Conservation (phyloP, 768 basidiomycete genomes). For the Naematelia aurantialba region DNA sequence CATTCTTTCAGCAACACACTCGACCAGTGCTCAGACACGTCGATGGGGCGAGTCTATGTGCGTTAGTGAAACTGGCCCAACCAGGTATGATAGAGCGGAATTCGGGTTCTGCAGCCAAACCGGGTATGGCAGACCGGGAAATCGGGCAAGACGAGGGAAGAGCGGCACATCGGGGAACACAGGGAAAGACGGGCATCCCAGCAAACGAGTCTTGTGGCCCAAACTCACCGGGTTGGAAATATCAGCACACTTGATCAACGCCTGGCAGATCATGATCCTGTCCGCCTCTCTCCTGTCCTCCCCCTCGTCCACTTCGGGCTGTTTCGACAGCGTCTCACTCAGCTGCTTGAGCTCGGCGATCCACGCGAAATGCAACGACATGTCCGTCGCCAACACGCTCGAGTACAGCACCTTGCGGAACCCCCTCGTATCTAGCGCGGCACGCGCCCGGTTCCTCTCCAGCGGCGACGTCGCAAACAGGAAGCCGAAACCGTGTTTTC, state of each 20-base stretch:
- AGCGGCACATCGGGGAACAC: too few relatives aligned
- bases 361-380: slow-evolving; percentile 83
- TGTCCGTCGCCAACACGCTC: slow-evolving; percentile 88
- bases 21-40: slow-evolving; percentile 92
- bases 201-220: too few relatives aligned
- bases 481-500: slow-evolving; percentile 69
- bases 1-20: slow-evolving; percentile 83
- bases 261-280: slow-evolving; percentile 75
- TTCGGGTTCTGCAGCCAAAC: too few relatives aligned
- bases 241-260: slow-evolving; percentile 93
- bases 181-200: too few relatives aligned
- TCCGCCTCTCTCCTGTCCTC: slow-evolving; percentile 50
- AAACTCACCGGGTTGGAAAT: slow-evolving; percentile 93
- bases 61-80: neutral
- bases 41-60: slow-evolving; percentile 79
- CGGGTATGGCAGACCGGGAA: too few relatives aligned
- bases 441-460: slow-evolving; percentile 6
- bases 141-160: too few relatives aligned
- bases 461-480: slow-evolving; percentile 34
- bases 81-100: neutral
- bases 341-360: slow-evolving; percentile 62
- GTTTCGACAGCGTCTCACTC: slow-evolving; percentile 50
- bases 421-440: slow-evolving; percentile 39
- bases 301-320: slow-evolving; percentile 14
- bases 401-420: slow-evolving; percentile 74